These are phyloP conservation scores for Cercospora nicotianae DNA, from an alignment of 2,329 filamentous ascomycete species.

Conservation along the genomic window DNA sequence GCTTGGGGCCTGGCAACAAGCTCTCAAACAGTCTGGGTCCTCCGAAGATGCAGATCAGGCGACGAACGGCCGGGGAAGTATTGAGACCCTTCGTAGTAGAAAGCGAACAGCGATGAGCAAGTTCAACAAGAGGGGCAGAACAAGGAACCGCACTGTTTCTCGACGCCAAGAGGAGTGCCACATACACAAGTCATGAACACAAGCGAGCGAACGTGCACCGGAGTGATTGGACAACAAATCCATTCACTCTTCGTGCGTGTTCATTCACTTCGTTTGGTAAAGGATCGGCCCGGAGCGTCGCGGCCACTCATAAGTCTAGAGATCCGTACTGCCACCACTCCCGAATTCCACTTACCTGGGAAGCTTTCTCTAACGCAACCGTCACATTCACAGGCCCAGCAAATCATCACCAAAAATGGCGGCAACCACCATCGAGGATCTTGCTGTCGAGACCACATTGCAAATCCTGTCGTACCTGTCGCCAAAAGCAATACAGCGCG, in stretches of 20 bases:
- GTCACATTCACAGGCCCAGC: neutral
- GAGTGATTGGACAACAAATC: neutral
- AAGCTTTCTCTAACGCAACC: neutral
- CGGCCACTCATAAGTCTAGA: neutral
- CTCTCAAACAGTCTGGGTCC: neutral
- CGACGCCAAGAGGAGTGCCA: neutral
- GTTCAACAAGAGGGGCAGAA: neutral
- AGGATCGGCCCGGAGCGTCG: neutral
- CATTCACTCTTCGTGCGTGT: neutral
- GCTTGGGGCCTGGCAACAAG: neutral
- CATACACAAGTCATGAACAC: neutral
- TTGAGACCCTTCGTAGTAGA: neutral
- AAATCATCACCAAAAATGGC: neutral
- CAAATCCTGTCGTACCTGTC: neutral
- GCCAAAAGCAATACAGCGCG: slow-evolving; percentile 3
- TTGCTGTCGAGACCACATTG: neutral
- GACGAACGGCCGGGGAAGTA: neutral
- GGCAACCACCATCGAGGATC: neutral
- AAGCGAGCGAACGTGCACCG: neutral
- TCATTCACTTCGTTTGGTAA: neutral
- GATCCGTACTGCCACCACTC: neutral
- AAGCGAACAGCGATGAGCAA: neutral
- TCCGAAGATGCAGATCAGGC: neutral
- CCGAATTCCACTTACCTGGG: neutral
- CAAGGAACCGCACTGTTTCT: neutral